Percentiles rank a stretch among this genome's conserved stretches.
phyloP scores from a whole-genome alignment of 805 yeast genomes.

The Wickerhamomyces chaumierensis region DNA sequence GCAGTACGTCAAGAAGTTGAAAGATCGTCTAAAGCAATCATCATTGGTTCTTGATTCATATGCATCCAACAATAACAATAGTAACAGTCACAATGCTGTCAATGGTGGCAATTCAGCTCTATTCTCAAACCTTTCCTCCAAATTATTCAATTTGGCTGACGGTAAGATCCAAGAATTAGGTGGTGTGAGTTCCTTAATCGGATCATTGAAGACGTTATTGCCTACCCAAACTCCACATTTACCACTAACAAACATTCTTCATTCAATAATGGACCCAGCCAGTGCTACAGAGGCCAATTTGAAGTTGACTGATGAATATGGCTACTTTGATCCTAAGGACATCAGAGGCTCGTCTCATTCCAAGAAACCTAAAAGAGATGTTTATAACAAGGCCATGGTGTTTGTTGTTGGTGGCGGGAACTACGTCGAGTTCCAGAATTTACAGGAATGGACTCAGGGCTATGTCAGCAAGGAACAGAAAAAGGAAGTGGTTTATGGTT shows the following conservation, averaged over 20 bases:
- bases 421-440: constrained; percentile 84
- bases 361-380: constrained; percentile 75
- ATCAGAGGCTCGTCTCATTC: constrained; percentile 77
- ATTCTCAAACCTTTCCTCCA: constrained; percentile 64
- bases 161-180: constrained; percentile 58
- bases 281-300: constrained; percentile 51
- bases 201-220: constrained; percentile 75
- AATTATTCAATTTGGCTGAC: constrained; percentile 70
- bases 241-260: constrained; percentile 85
- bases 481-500: constrained; percentile 72
- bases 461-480: constrained; percentile 18
- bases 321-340: constrained; percentile 78
- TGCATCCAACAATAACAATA: constrained; percentile 18
- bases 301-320: constrained; percentile 75
- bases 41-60: constrained; percentile 24
- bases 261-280: constrained; percentile 80
- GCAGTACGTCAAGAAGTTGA: constrained; percentile 65
- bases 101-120: constrained; percentile 36
- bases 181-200: constrained; percentile 80
- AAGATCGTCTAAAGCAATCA: constrained; percentile 51
- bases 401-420: constrained; percentile 97
- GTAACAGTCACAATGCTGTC: no score
- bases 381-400: constrained; percentile 72
- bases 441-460: constrained; percentile 71
- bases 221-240: constrained; percentile 53